Conservation (phyloP, 208 protist genomes). For the Trypanosoma boissoni region DNA sequence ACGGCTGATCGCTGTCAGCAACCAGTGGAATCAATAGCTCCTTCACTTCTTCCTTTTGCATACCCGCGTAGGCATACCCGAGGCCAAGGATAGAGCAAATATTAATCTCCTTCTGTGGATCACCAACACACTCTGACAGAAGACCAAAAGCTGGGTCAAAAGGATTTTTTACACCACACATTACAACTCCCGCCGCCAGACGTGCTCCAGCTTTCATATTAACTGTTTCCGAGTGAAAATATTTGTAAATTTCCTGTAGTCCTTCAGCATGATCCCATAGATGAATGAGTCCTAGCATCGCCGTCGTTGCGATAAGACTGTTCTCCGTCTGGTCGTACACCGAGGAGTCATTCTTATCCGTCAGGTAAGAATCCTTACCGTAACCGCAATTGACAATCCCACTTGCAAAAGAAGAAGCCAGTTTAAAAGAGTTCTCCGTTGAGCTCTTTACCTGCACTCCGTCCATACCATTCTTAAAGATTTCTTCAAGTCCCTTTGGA, state of each 20-base stretch:
- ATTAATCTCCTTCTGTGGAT: conserved; percentile 66
- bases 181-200: conserved; percentile 88
- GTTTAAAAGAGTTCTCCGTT: conserved; percentile 90
- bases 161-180: conserved; percentile 85
- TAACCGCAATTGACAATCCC: conserved; percentile 95
- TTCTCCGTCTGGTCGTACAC: conserved; percentile 97
- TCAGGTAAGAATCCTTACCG: conserved; percentile 97
- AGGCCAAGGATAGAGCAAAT: conserved; percentile 94
- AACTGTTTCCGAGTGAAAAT: conserved; percentile 92
- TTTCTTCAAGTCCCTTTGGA: conserved; percentile 97
- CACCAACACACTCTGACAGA: conserved; percentile 76
- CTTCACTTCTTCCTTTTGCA: conserved; percentile 91
- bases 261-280: conserved; percentile 98
- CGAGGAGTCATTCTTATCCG: conserved; percentile 76
- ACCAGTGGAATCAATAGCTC: conserved; percentile 94
- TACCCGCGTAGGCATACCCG: conserved; percentile 97
- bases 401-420: conserved; percentile 98
- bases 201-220: conserved; percentile 97
- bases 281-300: conserved; percentile 96
- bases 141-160: conserved; percentile 96
- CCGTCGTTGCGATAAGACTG: conserved; percentile 94
- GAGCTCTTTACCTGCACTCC: conserved; percentile 28
- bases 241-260: conserved; percentile 96
- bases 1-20: conserved; percentile 83
- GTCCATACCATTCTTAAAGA: conserved; percentile 95